Conservation (phyloP, 2,329 filamentous ascomycete genomes). For the Trichoderma sp. region DNA sequence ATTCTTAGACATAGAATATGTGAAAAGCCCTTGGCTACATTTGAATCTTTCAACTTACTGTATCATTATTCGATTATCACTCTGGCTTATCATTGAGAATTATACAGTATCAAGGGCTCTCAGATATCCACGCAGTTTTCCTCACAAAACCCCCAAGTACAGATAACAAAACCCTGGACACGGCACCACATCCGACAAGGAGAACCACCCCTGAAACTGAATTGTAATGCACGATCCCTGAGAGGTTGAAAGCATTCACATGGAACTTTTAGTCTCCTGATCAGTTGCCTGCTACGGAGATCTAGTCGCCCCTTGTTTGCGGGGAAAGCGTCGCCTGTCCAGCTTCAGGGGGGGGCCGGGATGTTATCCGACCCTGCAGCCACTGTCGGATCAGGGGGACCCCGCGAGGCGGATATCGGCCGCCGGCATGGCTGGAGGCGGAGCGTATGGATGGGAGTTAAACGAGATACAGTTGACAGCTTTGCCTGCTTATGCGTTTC, state of each 20-base stretch:
- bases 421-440: neutral
- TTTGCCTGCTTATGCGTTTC: constrained; percentile 9
- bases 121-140: too few relatives aligned
- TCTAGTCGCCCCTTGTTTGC: neutral
- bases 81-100: too few relatives aligned
- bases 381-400: constrained; percentile 18
- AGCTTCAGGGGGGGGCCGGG: neutral
- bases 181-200: neutral
- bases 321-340: neutral
- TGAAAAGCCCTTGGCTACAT: too few relatives aligned
- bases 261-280: neutral
- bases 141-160: neutral
- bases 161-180: neutral
- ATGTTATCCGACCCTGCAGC: constrained; percentile 20
- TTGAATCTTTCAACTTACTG: too few relatives aligned
- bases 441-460: neutral
- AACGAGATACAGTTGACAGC: neutral
- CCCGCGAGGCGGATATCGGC: constrained; percentile 15
- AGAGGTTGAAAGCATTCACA: neutral
- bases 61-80: too few relatives aligned
- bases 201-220: neutral
- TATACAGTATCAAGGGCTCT: too few relatives aligned
- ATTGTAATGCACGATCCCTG: neutral
- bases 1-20: neutral
- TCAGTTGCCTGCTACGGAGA: neutral